Conservation (phyloP, 352 stramenopile species). For the Thalassiosira exigua region DNA sequence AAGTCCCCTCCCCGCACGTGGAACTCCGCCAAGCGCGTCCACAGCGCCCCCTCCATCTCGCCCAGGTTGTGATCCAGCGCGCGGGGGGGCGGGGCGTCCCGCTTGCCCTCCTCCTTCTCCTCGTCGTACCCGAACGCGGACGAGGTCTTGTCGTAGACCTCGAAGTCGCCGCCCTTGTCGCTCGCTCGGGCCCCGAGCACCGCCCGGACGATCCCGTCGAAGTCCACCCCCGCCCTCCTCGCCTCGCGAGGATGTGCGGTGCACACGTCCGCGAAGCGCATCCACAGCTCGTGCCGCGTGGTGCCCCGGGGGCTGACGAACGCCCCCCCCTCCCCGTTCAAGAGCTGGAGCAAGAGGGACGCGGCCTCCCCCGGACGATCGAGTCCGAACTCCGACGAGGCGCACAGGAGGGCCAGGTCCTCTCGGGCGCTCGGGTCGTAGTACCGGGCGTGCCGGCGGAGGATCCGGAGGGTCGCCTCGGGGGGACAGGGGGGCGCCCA, state of each 20-base stretch:
- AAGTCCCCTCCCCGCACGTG: slow-evolving; percentile 97
- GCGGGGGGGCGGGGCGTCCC: slow-evolving; percentile 4
- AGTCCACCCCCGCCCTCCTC: slow-evolving; percentile 88
- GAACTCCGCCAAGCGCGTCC: slow-evolving; percentile 97
- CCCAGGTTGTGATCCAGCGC: slow-evolving; percentile 85
- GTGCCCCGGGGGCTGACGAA: slow-evolving; percentile 78
- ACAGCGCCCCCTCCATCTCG: slow-evolving; percentile 97
- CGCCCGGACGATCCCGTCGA: slow-evolving; percentile 94
- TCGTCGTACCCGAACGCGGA: slow-evolving; percentile 23
- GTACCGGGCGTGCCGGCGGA: slow-evolving; percentile 64
- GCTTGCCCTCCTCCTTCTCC: slow-evolving; percentile 24
- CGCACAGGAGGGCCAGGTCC: slow-evolving; percentile 64
- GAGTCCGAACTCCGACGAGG: slow-evolving; percentile 49
- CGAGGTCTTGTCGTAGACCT: slow-evolving; percentile 40
- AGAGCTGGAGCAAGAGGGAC: slow-evolving; percentile 65
- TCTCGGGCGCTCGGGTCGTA: slow-evolving; percentile 67
- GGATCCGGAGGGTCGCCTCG: slow-evolving; percentile 59
- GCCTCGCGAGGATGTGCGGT: slow-evolving; percentile 92
- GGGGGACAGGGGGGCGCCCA: slow-evolving; percentile 35
- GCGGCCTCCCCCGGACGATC: slow-evolving; percentile 71
- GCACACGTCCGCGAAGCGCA: slow-evolving; percentile 96
- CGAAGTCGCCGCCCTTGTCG: slow-evolving; percentile 18
- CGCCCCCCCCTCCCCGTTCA: slow-evolving; percentile 77
- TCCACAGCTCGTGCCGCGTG: slow-evolving; percentile 94
- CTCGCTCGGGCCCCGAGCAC: slow-evolving; percentile 82